Evolutionary conservation across 2,329 filamentous ascomycete genomes (phyloP), one percentile per base, ranked within the genome.

Genomic region (Fusarium kyushuense): DNA sequence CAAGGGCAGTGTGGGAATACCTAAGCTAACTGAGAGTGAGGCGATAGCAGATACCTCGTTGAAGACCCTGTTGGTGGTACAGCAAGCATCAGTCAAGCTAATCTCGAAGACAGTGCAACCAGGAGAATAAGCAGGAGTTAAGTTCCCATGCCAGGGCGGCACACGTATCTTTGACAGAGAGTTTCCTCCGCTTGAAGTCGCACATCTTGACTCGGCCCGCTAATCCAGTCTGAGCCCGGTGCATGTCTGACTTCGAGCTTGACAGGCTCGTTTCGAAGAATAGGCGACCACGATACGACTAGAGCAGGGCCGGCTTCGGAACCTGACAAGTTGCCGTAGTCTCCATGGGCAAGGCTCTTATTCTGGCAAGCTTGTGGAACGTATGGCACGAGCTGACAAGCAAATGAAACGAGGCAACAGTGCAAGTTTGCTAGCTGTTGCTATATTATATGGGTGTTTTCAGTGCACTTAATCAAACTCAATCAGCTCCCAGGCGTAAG

Each of bases 201-300:
- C 52, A 71, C 70, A 61, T 56, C 57, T 68, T 70, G 72, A 74
- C 72, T 74, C 72, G 72, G 72, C 68, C 72, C 71, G 72, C 67
- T 54, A 66, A 61, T 64, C 58, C 67, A 68, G 64, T 57, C 64
- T 62, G 54, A 58, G 64, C 60, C 64, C 63, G 58, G 63, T 63
- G 63, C 55, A 70, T 71, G 72, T 73, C 72, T 70, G 71, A 72
- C 67, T 73, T 74, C 72, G 72, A 74, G 67, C 60, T 61, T 66
- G 68, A 68, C 71, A 73, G 61, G 61, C 58, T 65, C 69, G 58
- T 61, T 67, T 70, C 71, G 53, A 52, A 41, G 47, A 63, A 65
- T 65, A 72, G 62, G 56, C 60, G 66, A 68, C 55, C 35, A 40
- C 19, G 40, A 63, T 51, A 53, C 36, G 56, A 55, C 43, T 47